Evolutionary conservation across 371 early-diverging fungal species (phyloP), one percentile per base, ranked within the genome.

Genomic region (Dichotomocladium elegans): DNA sequence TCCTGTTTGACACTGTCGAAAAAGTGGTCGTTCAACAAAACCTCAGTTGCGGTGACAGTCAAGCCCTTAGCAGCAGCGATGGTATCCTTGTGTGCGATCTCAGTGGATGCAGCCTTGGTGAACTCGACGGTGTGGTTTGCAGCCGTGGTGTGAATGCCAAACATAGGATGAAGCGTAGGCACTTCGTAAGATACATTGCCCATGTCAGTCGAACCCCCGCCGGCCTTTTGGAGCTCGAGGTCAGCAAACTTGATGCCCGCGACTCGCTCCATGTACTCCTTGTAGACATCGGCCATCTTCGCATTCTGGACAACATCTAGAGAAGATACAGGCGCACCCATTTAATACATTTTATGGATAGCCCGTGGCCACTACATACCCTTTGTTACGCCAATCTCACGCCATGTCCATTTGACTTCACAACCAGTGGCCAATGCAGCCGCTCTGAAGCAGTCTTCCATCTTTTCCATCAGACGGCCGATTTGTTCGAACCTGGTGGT

Each of bases 391-490:
- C 70, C 72, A 47, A 60, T 70, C 50, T 75, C 65, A 58, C 82
- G 80, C 70, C 80, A 74, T 3, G 60, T 72, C 41, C 80, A 79
- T 46, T 78, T 82, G 47, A 78, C 83, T 30, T 82, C 77, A 60
- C 90, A 89, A 12, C 91, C 90, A 0, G 89, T 88, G 9, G 89
- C 82, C 28, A 72, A 51, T 9, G 88, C 89, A 17, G 87, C 88
- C 1, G 85, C 85, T 43, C 81, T 75, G 58, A 93, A 82, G 28
- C 79, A 74, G 9, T 62, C 61, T 29, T 80, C 50, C 9, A 90
- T 63, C 24, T 79, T 74, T 27, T 70, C 64, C 48, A 69, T 72
- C 26, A 91, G 46, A 21, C 68, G 65, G 7, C 55, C 47, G 8
- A 88, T 62, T 21, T 87, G 80, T 0, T 41, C 57, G 4, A 60